Base-by-base conservation (phyloP, 306 rosid genomes). In the Vigna trinervia region DNA sequence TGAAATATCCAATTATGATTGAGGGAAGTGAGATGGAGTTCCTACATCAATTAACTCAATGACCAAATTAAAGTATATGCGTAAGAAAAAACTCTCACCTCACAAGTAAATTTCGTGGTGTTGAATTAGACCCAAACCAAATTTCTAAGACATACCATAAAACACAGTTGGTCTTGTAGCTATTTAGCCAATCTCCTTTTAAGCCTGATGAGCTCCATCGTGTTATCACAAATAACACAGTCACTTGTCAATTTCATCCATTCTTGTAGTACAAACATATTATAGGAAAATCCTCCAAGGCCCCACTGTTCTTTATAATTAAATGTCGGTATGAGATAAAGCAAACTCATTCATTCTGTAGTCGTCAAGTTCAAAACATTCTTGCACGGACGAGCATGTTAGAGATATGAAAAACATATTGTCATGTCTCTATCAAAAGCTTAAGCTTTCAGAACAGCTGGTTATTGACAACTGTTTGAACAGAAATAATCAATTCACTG, bases 401-500 rank as follows among this genome's bases (percentile, higher is more conserved):
- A 47, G 72, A 62, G 28, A 51, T 14, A 38, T 51, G 41, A 36
- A 36, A 36, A 54, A 66, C n/a, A 56, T 59, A 66, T 14, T 11
- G 28, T 4, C 43, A 26, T 5, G 59, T 41, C 69, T 23, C 36
- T 5, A 45, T 17, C 32, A 46, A 61, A 63, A 74, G 78, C 71
- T 59, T 58, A 59, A 26, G 12, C 67, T 43, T 45, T n/a, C 32
- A 28, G 26, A 74, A 32, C 20, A 62, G 46, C 26, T 59, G 28
- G 52, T 59, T 6, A 22, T 75, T 36, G 13, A 36, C 43, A 70
- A 32, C 82, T 70, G 71, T 28, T 30, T 47, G 22, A 70, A 26
- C 39, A 72, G 56, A 52, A 73, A 73, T 48, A 28, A 69, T 71
- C 38, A 26, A 41, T 51, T 39, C 71, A 46, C 6, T 30, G 14